Evolutionary conservation across 257 asterid genomes (phyloP), one percentile per base, ranked within the genome.

Genomic region (Ilex asprella): DNA sequence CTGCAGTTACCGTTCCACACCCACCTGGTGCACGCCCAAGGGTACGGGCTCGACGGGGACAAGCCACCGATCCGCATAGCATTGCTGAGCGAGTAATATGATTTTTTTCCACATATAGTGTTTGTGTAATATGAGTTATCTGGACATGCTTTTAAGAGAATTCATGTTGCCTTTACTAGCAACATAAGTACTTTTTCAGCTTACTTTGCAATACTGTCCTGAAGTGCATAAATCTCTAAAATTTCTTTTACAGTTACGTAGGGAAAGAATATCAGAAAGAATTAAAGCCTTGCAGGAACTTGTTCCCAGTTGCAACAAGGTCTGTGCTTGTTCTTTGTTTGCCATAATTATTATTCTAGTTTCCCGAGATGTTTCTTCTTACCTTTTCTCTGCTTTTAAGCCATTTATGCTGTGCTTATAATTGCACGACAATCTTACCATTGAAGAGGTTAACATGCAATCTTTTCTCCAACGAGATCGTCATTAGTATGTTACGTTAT

Each of bases 251-350:
- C 87, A 89, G 96, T 70, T 86, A 73, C 95, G 95, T 31, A 75
- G 95, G 69, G 96, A 86, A 75, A 80, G 95, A 73, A 89, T 89
- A 77, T 86, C 95, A 1, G 96, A 89, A 68, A 82, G 93, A 76
- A 89, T 86, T 55, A 89, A 84, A 84, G 96, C 96, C 56, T 76
- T 89, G 91, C 95, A 89, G 73, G 93, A 89, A 75, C 83, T 89
- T 58, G 96, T 89, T 71, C 95, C 96, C 66, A 84, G 95, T 86
- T 86, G 95, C 78, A 89, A 82, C 77, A 89, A 89, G 93, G 96
- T 89, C 55, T 64, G 81, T 62, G n/a, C n/a, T 50, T 50, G 4
- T 39, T 7, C 13, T 57, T 65, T 68, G 39, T 6, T 47, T 71
- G 39, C 44, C 16, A 60, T 31, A 61, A 30, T 32, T 14, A 13